Evolutionary conservation across 73 alveolate species (phyloP).

Genomic region (Vitrella brassicaformis): DNA sequence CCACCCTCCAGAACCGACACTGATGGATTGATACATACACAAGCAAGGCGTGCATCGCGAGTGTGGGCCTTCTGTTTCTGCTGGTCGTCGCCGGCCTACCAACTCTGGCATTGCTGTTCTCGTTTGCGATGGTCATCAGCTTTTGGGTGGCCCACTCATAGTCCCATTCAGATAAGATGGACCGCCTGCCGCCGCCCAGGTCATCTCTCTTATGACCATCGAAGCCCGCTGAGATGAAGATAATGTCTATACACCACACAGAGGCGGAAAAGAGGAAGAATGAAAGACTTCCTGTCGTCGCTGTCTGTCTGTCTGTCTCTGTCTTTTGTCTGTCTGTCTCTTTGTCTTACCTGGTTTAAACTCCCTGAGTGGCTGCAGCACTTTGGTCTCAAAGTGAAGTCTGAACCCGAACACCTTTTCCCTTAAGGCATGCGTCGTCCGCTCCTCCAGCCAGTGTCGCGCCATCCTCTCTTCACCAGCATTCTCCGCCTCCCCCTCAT

Average conservation of each 20-base stretch:
- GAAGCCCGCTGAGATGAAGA: slow-evolving; percentile 91
- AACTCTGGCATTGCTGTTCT: slow-evolving; percentile 41
- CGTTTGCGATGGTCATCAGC: slow-evolving; percentile 71
- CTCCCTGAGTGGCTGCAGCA: neutral
- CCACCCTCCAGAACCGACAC: slow-evolving; percentile 94
- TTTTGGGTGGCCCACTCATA: slow-evolving; percentile 80
- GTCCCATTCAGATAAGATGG: slow-evolving; percentile 59
- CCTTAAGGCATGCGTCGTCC: too few species aligned
- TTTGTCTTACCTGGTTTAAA: too few species aligned
- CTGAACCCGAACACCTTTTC: neutral
- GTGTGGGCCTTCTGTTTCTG: neutral
- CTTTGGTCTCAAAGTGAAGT: neutral
- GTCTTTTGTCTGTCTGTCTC: too few species aligned
- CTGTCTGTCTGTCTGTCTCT: too few species aligned
- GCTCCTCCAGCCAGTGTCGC: too few species aligned
- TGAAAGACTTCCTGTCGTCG: too few species aligned
- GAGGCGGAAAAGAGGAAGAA: too few species aligned
- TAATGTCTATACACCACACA: too few species aligned
- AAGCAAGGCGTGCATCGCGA: neutral
- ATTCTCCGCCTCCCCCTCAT: too few species aligned
- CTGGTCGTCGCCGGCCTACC: neutral
- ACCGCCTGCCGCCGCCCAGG: slow-evolving; percentile 8
- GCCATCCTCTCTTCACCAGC: too few species aligned
- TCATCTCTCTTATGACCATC: slow-evolving; percentile 87
- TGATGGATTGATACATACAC: too few species aligned